phyloP scores from a whole-genome alignment of 208 protist genomes.

The Trypanosoma lewisi region DNA sequence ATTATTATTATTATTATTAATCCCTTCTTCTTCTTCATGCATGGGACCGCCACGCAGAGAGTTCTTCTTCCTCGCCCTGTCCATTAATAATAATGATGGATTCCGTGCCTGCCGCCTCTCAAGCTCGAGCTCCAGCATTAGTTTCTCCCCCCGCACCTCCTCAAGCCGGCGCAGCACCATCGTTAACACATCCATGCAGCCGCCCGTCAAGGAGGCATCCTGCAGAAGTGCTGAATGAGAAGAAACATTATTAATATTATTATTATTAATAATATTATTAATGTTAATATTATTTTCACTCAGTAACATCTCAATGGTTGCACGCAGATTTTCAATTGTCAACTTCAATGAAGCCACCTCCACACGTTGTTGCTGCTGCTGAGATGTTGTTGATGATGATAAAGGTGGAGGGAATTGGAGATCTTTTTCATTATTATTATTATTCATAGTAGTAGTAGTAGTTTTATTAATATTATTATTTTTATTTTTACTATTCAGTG shows the following conservation, averaged over 20 bases:
- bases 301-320: constrained; percentile 3
- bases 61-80: too few species aligned
- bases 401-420: neutral
- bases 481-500: neutral
- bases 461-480: too few species aligned
- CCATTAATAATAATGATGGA: too few species aligned
- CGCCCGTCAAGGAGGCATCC: neutral
- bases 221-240: too few species aligned
- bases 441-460: too few species aligned
- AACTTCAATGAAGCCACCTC: neutral
- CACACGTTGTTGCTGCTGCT: neutral
- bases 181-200: constrained; percentile 2
- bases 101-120: constrained; percentile 9
- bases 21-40: neutral
- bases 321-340: constrained; percentile 6
- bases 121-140: constrained; percentile 6
- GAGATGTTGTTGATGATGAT: too few species aligned
- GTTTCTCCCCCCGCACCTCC: constrained; percentile 21
- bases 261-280: too few species aligned
- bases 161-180: constrained; percentile 20
- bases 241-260: too few species aligned
- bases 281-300: neutral
- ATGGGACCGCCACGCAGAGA: too few species aligned
- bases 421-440: neutral
- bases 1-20: neutral